These are phyloP conservation scores for Globisporangium okanoganense DNA, from an alignment of 352 stramenopile genomes.

Conservation along the genomic window DNA sequence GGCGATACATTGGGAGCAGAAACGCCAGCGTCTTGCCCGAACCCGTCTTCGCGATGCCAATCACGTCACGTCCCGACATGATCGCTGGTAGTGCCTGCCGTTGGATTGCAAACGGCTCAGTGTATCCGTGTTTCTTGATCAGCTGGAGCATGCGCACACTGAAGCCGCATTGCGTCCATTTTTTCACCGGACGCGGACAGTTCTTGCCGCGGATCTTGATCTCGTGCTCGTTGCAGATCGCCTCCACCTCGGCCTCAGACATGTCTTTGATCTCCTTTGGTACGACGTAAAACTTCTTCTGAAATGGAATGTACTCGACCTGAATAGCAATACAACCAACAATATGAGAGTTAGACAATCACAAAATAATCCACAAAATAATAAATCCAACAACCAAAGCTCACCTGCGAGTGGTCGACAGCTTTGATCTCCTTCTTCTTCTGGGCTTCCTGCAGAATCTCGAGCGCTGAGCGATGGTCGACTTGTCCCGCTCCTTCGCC, in stretches of 20 bases:
- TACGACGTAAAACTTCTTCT: conserved; percentile 99
- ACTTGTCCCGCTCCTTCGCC: conserved; percentile 72
- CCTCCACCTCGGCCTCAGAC: conserved; percentile 80
- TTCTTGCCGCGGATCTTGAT: conserved; percentile 98
- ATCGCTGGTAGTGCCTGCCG: conserved; percentile 96
- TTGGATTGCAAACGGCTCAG: conserved; percentile 97
- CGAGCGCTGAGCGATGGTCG: conserved; percentile 80
- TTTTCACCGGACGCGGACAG: conserved; percentile 93
- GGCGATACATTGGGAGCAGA: conserved; percentile 91
- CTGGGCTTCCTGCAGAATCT: conserved; percentile 89
- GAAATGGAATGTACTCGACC: conserved; percentile 96
- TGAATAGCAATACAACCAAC: conserved; percentile 12
- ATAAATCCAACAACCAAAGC: neutral
- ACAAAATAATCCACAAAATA: neutral
- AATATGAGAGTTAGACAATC: neutral
- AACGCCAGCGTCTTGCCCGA: conserved; percentile 92
- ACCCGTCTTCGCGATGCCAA: conserved; percentile 99
- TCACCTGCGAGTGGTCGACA: conserved; percentile 92
- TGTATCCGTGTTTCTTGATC: conserved; percentile 92
- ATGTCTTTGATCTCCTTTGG: conserved; percentile 92
- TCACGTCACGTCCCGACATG: conserved; percentile 98
- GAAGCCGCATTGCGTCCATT: conserved; percentile 97
- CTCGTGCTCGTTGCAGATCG: conserved; percentile 85
- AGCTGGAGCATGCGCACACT: conserved; percentile 94
- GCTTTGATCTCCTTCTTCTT: conserved; percentile 94